These are phyloP conservation scores for Cytospora leucostoma DNA, from an alignment of 2,329 filamentous ascomycete species.

Conservation along the genomic window DNA sequence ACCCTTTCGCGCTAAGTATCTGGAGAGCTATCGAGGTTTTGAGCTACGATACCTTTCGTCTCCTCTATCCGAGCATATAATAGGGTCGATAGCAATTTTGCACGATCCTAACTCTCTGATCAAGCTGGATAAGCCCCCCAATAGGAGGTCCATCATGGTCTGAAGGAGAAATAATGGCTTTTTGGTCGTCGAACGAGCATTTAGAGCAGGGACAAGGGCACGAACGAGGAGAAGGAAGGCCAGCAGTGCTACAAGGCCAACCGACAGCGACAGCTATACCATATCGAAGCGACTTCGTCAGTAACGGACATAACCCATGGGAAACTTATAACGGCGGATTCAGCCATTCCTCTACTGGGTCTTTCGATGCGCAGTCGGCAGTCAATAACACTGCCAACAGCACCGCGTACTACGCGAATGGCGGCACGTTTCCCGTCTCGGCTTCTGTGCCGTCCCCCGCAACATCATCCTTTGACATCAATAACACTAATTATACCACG, in stretches of 20 bases:
- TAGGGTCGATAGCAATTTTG: background rate
- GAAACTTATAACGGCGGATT: background rate
- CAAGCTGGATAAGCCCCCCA: background rate
- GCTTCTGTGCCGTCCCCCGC: slow-evolving; percentile 9
- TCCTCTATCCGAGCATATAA: too few species aligned
- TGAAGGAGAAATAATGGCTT: background rate
- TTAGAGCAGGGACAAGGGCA: background rate
- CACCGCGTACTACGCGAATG: background rate
- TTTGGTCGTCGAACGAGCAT: background rate
- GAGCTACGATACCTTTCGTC: background rate
- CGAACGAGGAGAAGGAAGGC: background rate
- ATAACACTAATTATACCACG: background rate
- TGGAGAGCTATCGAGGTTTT: background rate
- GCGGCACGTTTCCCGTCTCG: slow-evolving; percentile 4
- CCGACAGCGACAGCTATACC: background rate
- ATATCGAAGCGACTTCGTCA: background rate
- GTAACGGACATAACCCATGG: background rate
- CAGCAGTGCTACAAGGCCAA: background rate
- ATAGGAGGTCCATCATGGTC: background rate
- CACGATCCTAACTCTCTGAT: background rate
- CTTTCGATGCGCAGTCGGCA: background rate
- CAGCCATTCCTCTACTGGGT: background rate
- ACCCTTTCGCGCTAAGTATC: background rate
- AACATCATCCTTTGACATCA: background rate
- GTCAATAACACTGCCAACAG: background rate